A percentile compares a stretch with the other conserved stretches of the same genome.
Evolutionary conservation across 495 filamentous ascomycete genomes (phyloP).

Genomic region (Hypoxylon lienhwacheense): DNA sequence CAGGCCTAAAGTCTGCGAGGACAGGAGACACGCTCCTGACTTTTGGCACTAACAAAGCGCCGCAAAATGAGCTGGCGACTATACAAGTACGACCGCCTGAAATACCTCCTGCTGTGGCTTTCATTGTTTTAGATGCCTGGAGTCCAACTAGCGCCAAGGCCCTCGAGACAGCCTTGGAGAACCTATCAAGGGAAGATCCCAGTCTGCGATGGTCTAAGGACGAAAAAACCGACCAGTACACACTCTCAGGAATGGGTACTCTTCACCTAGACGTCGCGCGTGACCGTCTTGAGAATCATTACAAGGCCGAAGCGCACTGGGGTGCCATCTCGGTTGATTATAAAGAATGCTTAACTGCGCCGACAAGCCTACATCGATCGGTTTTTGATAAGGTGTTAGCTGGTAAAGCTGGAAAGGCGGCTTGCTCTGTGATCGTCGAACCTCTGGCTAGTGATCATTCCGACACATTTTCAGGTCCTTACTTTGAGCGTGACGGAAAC

Average conservation of each 20-base stretch:
- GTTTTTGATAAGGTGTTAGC: slow-evolving; percentile 78
- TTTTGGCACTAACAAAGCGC: slow-evolving; percentile 56
- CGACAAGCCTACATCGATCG: slow-evolving; percentile 56
- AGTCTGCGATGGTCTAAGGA: slow-evolving; percentile 84
- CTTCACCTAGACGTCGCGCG: slow-evolving; percentile 95
- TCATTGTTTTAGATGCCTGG: slow-evolving; percentile 86
- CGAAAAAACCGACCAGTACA: slow-evolving; percentile 89
- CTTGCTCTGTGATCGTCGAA: slow-evolving; percentile 67
- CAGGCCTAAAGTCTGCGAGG: slow-evolving; percentile 82
- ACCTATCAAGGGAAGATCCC: slow-evolving; percentile 89
- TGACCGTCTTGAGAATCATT: slow-evolving; percentile 82
- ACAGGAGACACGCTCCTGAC: slow-evolving; percentile 91
- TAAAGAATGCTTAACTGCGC: slow-evolving; percentile 69
- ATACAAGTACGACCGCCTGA: slow-evolving; percentile 86
- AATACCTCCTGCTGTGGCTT: slow-evolving; percentile 93
- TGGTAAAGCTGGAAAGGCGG: slow-evolving; percentile 75
- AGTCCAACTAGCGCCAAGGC: slow-evolving; percentile 75
- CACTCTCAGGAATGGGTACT: slow-evolving; percentile 94
- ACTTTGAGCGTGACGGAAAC: slow-evolving; percentile 57
- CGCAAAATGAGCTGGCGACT: slow-evolving; percentile 66
- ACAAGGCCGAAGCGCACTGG: slow-evolving; percentile 87
- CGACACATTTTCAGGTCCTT: slow-evolving; percentile 34
- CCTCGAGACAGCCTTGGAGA: slow-evolving; percentile 70
- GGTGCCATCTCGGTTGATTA: slow-evolving; percentile 96
- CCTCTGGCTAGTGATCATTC: slow-evolving; percentile 56